Evolutionary conservation across 352 stramenopile genomes (phyloP), one percentile per base, ranked within the genome.

Genomic region (Pythium pyrilobum): DNA sequence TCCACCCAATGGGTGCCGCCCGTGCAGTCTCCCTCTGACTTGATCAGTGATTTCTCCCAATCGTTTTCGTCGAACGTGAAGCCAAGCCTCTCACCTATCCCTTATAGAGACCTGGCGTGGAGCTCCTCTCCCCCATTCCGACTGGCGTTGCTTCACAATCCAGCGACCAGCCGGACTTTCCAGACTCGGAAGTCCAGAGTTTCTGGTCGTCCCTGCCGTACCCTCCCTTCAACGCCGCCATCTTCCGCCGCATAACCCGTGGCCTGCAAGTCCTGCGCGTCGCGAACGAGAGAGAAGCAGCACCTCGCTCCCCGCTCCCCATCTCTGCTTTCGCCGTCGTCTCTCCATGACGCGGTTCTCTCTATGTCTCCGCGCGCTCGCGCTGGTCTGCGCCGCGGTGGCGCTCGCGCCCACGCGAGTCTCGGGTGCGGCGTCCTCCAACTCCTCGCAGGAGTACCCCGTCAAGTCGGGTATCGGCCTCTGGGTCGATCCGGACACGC

Each of bases 401-500:
- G 23, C 40, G 39, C 39, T 45, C 8, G n/a, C n/a, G n/a, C n/a
- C n/a, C n/a, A n/a, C n/a, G n/a, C n/a, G n/a, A 29, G 43, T 20
- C 27, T 18, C 27, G 16, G 28, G 27, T n/a, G 10, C 10, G 29
- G 18, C 18, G 20, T 18, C 10, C 29, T 38, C 29, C 33, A 41
- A 40, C 23, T 43, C 37, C 3, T 25, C 18, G 3, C 21, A 56
- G 43, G 38, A 51, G 21, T 71, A 69, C 24, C 46, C 46, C 23
- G 62, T 67, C 45, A 75, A 74, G 55, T 80, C 69, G 6, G 70
- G 72, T 23, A 58, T 84, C 33, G 52, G 59, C n/a, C 48, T 62
- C 11, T 84, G 66, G 70, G 66, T 84, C 23, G 73, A 84, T 50
- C 59, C 60, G 2, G 71, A 49, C 5, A 81, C 73, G 4, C 73